Percentiles rank a stretch among this genome's conserved stretches.
phyloP scores from a whole-genome alignment of 129 eudicot genomes.

The Helichrysum umbraculigerum region DNA sequence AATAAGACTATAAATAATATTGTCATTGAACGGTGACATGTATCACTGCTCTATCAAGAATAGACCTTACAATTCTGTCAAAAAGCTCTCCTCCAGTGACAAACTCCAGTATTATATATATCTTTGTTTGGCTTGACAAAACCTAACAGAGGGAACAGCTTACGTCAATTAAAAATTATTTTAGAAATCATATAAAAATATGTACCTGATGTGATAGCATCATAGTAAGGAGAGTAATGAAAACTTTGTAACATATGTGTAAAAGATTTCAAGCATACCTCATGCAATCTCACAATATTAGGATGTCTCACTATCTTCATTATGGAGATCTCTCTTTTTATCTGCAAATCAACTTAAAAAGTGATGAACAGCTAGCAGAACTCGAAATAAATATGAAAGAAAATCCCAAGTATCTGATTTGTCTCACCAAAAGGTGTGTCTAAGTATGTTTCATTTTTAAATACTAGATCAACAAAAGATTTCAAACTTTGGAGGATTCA shows the following conservation, averaged over 20 bases:
- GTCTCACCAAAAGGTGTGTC: slow-evolving; percentile 4
- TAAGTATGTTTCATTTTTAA: background rate
- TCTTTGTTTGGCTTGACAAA: slow-evolving; percentile 78
- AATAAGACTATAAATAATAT: background rate
- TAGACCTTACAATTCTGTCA: slow-evolving; percentile 87
- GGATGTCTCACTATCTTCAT: slow-evolving; percentile 99
- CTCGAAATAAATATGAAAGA: slow-evolving; percentile 5
- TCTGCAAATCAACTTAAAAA: slow-evolving; percentile 58
- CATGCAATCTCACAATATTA: slow-evolving; percentile 81
- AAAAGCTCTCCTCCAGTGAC: slow-evolving; percentile 96
- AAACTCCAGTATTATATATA: slow-evolving; percentile 84
- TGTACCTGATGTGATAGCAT: slow-evolving; percentile 4
- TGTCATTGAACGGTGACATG: slow-evolving; percentile 9
- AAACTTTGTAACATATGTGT: background rate
- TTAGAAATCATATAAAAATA: background rate
- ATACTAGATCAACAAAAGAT: background rate
- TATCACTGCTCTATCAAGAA: slow-evolving; percentile 17
- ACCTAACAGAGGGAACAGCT: slow-evolving; percentile 49
- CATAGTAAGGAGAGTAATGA: background rate
- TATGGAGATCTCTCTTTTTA: slow-evolving; percentile 92
- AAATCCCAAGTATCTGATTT: slow-evolving; percentile 7
- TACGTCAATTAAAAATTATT: background rate
- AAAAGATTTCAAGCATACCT: slow-evolving; percentile 59
- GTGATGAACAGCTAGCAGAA: slow-evolving; percentile 17
- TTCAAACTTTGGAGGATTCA: background rate